Evolutionary conservation across 345 rosid genomes (phyloP).

Genomic region (Geranium rotundifolium): DNA sequence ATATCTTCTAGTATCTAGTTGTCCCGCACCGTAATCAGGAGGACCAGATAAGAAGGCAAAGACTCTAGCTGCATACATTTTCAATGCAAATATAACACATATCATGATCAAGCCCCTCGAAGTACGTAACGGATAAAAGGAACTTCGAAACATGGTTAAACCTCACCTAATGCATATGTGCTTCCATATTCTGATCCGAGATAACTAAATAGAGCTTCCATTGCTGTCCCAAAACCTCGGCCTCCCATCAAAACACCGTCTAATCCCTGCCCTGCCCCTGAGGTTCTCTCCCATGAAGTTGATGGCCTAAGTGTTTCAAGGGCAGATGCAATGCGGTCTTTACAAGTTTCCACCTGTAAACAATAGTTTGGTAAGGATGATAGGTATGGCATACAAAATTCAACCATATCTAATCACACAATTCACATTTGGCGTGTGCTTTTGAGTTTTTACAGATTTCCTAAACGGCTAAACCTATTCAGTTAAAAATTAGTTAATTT

Average conservation of each 20-base stretch:
- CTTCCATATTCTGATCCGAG: constrained; percentile 94
- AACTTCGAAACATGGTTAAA: constrained; percentile 1
- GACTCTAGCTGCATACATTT: constrained; percentile 68
- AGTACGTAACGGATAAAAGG: neutral
- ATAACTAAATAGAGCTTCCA: constrained; percentile 89
- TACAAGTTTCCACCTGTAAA: constrained; percentile 76
- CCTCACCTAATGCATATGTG: constrained; percentile 73
- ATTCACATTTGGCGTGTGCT: neutral
- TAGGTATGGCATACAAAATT: neutral
- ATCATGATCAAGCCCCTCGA: constrained; percentile 1
- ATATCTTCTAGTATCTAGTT: constrained; percentile 86
- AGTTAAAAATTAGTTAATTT: neutral
- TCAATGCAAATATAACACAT: constrained; percentile 13
- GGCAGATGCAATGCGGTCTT: constrained; percentile 82
- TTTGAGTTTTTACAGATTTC: neutral
- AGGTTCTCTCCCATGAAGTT: constrained; percentile 89
- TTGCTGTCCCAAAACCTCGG: constrained; percentile 92
- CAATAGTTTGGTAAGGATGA: neutral
- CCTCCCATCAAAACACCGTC: constrained; percentile 95
- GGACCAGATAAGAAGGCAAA: constrained; percentile 95
- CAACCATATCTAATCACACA: neutral
- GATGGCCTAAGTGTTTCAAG: constrained; percentile 94
- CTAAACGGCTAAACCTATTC: neutral
- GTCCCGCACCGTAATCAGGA: constrained; percentile 99
- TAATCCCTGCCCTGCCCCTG: constrained; percentile 64